Percentiles rank a stretch among this genome's conserved stretches.
Evolutionary conservation across 2,329 filamentous ascomycete genomes (phyloP).

Genomic region (Annulohypoxylon truncatum): DNA sequence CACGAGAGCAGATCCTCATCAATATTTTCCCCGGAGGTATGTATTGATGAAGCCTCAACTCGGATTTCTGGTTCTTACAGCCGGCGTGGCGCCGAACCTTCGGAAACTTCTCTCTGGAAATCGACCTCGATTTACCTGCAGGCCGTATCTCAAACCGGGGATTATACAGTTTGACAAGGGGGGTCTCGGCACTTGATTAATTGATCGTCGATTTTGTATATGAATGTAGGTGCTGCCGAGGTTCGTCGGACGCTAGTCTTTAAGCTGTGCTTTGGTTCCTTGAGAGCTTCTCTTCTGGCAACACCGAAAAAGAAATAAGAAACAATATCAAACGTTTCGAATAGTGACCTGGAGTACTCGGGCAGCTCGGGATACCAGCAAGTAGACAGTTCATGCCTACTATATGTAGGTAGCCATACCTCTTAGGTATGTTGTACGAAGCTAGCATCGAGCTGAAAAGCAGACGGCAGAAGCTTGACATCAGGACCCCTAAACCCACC

Average conservation of each 20-base stretch:
- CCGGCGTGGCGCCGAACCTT: neutral
- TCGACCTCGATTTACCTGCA: neutral
- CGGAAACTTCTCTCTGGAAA: neutral
- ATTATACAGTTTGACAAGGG: constrained; percentile 5
- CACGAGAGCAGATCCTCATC: neutral
- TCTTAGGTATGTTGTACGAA: constrained; percentile 1
- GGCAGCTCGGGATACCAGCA: neutral
- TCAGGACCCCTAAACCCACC: constrained; percentile 19
- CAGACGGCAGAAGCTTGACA: neutral
- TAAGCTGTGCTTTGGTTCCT: neutral
- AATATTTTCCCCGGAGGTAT: neutral
- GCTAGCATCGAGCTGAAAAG: constrained; percentile 1
- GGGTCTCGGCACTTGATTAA: constrained; percentile 11
- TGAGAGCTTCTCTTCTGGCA: neutral
- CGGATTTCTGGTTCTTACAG: neutral
- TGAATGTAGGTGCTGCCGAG: neutral
- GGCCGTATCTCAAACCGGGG: neutral
- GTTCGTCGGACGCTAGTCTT: neutral
- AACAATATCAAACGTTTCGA: neutral
- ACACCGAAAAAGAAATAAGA: neutral
- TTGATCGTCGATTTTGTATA: constrained; percentile 3
- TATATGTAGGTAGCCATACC: neutral
- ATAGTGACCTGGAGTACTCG: neutral
- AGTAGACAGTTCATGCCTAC: neutral
- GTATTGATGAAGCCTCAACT: neutral